Base-by-base conservation (phyloP, 768 basidiomycete genomes). In the Pleurotus sapidus region DNA sequence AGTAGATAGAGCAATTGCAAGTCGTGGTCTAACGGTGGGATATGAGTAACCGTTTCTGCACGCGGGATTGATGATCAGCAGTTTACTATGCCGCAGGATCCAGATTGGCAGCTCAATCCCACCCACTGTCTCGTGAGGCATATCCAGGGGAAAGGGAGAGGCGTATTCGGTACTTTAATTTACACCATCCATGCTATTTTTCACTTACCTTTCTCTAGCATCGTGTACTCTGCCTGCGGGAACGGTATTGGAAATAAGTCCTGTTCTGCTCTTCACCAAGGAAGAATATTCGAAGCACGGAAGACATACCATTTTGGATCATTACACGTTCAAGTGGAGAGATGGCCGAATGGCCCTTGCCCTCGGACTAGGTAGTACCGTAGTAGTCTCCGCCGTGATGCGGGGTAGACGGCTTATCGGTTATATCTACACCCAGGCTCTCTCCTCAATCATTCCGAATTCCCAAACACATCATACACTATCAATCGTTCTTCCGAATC, bases 181-280 rank as follows among this genome's bases (percentile, higher is more conserved):
- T 9, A 34, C 30, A 9, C 1, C 23, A 9, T 0, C 38, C 30
- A 30, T 34, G 38, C 11, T 12, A 2, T 30, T 46, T 23, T 42
- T 18, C 38, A 37, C 58, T 48, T 37, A 7, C 7, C 3, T 17
- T 15, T 30, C 14, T 45, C 34, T 57, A 84, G 84, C 90, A 18
- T 74, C 80, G 6, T 72, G 72, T 15, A 61, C 61, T 30, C 85
- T 94, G 59, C 77, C 86, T 17, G 70, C 78, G 9, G 77, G 82
- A 11, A 87, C 88, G 0, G 62, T 89, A n/a, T 67, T 98, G 59
- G 95, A 97, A 69, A 82, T 86, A 62, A 89, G 89, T 60, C 95
- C 95, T 2, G 91, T 93, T 17, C 73, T 96, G n/a, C 74, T 96
- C 9, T 83, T 95, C 64, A 68, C 74, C 4, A 77, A 79, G 56